Evolutionary conservation across 129 eudicot species (phyloP).

Genomic region (Kitagawia praeruptora): DNA sequence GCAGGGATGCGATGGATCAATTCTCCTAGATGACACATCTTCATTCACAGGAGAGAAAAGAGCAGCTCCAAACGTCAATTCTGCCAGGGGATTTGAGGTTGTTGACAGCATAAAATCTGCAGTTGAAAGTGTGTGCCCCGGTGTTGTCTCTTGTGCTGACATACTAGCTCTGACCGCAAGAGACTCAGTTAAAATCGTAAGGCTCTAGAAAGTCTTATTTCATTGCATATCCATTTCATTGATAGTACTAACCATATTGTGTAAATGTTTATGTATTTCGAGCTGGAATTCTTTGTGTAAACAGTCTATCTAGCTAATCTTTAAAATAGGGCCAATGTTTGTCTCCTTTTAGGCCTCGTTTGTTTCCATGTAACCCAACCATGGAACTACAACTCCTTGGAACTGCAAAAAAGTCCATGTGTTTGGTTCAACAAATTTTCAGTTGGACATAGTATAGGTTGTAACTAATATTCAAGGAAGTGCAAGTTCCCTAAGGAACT

Average conservation of each 20-base stretch:
- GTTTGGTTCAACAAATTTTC: too few relatives aligned
- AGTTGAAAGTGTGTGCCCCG: conserved; percentile 26
- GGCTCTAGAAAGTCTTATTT: not conserved
- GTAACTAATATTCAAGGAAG: too few relatives aligned
- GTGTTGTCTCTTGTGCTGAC: conserved; percentile 42
- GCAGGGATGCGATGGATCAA: conserved; percentile 56
- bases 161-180: conserved; percentile 35
- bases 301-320: too few relatives aligned
- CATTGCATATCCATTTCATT: not conserved
- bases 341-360: not conserved
- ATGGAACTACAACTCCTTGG: too few relatives aligned
- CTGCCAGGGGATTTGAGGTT: conserved; percentile 42
- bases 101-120: conserved; percentile 31
- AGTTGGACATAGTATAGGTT: too few relatives aligned
- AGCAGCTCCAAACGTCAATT: conserved; percentile 28
- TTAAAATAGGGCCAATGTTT: not conserved
- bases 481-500: too few relatives aligned
- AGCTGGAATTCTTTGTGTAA: too few relatives aligned
- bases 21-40: conserved; percentile 31
- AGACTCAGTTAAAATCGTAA: conserved; percentile 20
- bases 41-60: conserved; percentile 31
- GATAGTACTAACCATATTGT: not conserved
- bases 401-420: too few relatives aligned
- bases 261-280: too few relatives aligned
- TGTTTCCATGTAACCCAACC: too few relatives aligned